A percentile compares a stretch with the other conserved stretches of the same genome.
These are phyloP conservation scores for Apophysomyces ossiformis DNA, from an alignment of 371 early-diverging fungal species.

Conservation along the genomic window DNA sequence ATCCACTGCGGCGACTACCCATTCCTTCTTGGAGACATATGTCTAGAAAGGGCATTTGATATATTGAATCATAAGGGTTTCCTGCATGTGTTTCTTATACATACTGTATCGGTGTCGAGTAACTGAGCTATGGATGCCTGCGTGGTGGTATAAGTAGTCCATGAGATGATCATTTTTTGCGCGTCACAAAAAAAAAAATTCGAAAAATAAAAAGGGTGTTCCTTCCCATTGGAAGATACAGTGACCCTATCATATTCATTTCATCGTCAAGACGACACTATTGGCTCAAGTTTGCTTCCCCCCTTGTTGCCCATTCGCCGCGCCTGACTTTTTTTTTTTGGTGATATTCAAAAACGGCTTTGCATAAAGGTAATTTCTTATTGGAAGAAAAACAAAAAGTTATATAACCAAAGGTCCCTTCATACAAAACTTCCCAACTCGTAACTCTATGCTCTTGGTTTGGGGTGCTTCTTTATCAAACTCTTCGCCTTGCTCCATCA, in stretches of 20 bases:
- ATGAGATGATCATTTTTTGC: background rate
- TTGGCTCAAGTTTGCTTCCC: slow-evolving; percentile 12
- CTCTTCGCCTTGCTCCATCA: background rate
- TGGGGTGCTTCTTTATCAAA: no score
- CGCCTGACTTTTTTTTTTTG: slow-evolving; percentile 10
- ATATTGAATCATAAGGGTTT: background rate
- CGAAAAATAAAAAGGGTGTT: slow-evolving; percentile 3
- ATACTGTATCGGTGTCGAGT: background rate
- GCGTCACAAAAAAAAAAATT: slow-evolving; percentile 11
- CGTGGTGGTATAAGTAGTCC: background rate
- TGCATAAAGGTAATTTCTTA: slow-evolving; percentile 13
- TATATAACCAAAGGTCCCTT: no score
- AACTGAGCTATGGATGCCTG: background rate
- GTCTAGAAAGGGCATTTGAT: background rate
- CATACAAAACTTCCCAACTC: no score
- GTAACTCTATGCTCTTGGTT: no score
- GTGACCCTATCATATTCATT: slow-evolving; percentile 20
- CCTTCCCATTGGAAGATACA: slow-evolving; percentile 16
- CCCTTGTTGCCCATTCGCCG: slow-evolving; percentile 11
- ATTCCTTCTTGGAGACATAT: background rate
- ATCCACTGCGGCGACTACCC: background rate
- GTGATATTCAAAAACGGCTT: slow-evolving; percentile 8
- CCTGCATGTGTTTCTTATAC: no score
- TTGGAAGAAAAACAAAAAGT: background rate
- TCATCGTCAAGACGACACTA: slow-evolving; percentile 15